Percentiles rank a stretch among this genome's conserved stretches.
These are phyloP conservation scores for Syzygium aqueum DNA, from an alignment of 345 rosid species.

Conservation along the genomic window DNA sequence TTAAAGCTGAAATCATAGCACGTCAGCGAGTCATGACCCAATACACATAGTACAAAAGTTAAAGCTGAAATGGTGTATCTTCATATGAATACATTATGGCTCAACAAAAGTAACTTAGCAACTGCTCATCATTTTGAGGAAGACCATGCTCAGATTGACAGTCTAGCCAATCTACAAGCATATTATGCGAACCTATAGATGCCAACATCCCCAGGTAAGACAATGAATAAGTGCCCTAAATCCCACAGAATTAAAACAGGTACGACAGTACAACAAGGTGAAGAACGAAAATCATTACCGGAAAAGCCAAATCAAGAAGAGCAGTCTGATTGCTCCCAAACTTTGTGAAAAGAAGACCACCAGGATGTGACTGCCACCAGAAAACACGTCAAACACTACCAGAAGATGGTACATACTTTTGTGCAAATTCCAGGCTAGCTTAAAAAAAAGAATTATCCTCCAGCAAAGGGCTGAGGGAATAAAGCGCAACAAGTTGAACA, in stretches of 20 bases:
- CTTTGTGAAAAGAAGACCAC: conserved; percentile 78
- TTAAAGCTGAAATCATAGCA: background rate
- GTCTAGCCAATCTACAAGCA: background rate
- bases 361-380: conserved; percentile 75
- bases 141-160: background rate
- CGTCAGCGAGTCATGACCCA: background rate
- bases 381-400: conserved; percentile 4
- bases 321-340: conserved; percentile 80
- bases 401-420: background rate
- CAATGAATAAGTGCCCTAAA: background rate
- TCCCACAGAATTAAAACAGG: background rate
- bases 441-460: background rate
- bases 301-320: conserved; percentile 84
- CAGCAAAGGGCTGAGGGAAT: background rate
- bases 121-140: background rate
- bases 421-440: background rate
- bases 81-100: background rate
- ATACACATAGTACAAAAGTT: background rate
- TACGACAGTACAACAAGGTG: background rate
- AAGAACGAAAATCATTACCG: conserved; percentile 28
- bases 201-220: background rate
- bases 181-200: background rate
- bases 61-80: background rate
- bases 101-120: background rate
- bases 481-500: background rate